Base-by-base conservation (phyloP, 805 yeast genomes). In the Myxozyma vanderwaltii region DNA sequence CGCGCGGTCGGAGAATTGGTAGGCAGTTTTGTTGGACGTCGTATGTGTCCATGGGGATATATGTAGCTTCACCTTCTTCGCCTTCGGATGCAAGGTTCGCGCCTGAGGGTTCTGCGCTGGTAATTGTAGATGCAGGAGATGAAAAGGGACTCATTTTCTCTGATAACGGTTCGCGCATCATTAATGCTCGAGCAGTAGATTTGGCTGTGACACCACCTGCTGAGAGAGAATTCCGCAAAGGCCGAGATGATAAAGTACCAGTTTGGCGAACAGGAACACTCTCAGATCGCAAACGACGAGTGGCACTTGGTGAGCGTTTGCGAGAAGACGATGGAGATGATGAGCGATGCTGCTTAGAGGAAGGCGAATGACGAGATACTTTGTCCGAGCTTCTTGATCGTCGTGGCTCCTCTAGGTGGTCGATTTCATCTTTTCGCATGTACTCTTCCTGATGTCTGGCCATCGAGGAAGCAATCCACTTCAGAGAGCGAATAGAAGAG, bases 1-100 rank as follows among this genome's bases (percentile, higher is more conserved):
- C 73, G 15, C 74, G 70, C 2, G 74, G 71, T 4, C 72, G 67
- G 10, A 63, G 39, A 36, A 68, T 63, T 7, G 69, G 70, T 19
- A 70, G 59, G 27, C 69, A 67, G 33, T 71, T 71, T 13, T 72
- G 64, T 31, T 64, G 67, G 21, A 71, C 62, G 39, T 64, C 66
- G 65, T 69, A 72, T 2, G 75, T 73, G 35, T 67, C 65, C 63
- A 72, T 60, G 23, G 50, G 64, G 29, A 62, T 62, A 38, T 23
- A 41, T 5, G 63, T 47, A 13, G 56, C 63, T 8, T 54, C 59
- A 26, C 51, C 59, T 36, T 51, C 54, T 27, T 49, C 63, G 31
- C 54, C 55, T n/a, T 29, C 51, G 10, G 48, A 15, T 2, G 49
- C 51, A 17, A 41, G 24, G 4, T 38, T 23, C 6, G 51, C 26